These are phyloP conservation scores for Apiotrichum gamsii DNA, from an alignment of 1,284 basidiomycete genomes.

Conservation along the genomic window DNA sequence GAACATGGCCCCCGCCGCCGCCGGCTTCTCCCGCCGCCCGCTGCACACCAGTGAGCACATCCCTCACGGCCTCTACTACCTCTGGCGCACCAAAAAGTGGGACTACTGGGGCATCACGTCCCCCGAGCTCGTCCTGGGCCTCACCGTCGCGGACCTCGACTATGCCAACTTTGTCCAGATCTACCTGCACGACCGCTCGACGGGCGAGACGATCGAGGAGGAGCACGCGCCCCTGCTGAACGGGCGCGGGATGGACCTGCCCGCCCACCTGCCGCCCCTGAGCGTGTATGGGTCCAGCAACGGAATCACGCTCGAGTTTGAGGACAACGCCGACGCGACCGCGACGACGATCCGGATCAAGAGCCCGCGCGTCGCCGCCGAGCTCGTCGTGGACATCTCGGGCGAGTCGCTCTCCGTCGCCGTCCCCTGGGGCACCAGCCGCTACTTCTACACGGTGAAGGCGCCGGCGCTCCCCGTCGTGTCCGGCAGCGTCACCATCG, in stretches of 20 bases:
- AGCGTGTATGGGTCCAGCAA: not conserved
- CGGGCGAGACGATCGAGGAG: not conserved
- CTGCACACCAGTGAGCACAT: not conserved
- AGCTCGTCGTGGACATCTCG: slow-evolving; percentile 1
- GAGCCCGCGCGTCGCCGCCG: not conserved
- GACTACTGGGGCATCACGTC: slow-evolving; percentile 5
- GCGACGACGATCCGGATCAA: not conserved
- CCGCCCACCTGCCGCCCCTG: not conserved
- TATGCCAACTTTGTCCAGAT: slow-evolving; percentile 3
- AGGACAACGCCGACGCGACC: not conserved
- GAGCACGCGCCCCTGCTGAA: not conserved
- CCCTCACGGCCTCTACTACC: not conserved
- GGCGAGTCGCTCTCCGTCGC: slow-evolving; percentile 4
- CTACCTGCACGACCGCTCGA: not conserved
- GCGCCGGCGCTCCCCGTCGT: not conserved
- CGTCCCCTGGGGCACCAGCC: slow-evolving; percentile 1
- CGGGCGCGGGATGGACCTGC: not conserved
- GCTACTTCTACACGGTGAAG: slow-evolving; percentile 6
- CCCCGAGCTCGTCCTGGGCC: not conserved
- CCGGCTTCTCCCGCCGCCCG: not conserved
- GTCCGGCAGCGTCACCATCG: not conserved
- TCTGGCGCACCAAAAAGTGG: slow-evolving; percentile 6
- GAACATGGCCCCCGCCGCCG: not conserved
- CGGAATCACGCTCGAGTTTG: slow-evolving; percentile 1
- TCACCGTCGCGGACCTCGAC: slow-evolving; percentile 7